Percentiles rank a stretch among this genome's conserved stretches.
Conservation (phyloP, 345 rosid species). For the Balakata baccata region DNA sequence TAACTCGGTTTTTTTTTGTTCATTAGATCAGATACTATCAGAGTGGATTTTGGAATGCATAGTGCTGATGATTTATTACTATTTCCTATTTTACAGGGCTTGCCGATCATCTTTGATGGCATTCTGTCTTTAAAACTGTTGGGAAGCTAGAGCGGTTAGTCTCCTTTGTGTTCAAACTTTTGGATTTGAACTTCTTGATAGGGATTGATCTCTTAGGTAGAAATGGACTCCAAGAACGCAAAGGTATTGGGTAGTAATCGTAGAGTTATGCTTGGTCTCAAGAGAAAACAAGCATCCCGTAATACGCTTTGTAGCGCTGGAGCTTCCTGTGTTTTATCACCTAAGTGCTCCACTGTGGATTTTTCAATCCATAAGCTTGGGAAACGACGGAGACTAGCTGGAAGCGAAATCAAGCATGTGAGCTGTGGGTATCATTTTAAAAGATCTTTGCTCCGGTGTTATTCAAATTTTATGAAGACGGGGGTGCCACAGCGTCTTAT, state of each 20-base stretch:
- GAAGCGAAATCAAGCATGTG: slow-evolving; percentile 25
- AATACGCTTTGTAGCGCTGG: slow-evolving; percentile 39
- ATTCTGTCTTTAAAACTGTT: slow-evolving; percentile 38
- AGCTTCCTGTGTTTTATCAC: slow-evolving; percentile 32
- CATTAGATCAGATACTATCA: not conserved
- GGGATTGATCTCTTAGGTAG: slow-evolving; percentile 39
- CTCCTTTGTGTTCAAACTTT: slow-evolving; percentile 35
- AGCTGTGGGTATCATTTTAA: slow-evolving; percentile 22
- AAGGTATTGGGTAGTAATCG: slow-evolving; percentile 26
- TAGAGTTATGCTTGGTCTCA: slow-evolving; percentile 34
- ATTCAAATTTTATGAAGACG: slow-evolving; percentile 63
- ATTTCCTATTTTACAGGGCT: slow-evolving; percentile 34
- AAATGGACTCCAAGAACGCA: slow-evolving; percentile 47
- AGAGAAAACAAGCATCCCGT: slow-evolving; percentile 48
- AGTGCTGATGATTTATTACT: not conserved
- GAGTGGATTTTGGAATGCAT: not conserved
- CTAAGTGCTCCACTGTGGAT: slow-evolving; percentile 32
- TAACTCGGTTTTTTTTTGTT: not conserved
- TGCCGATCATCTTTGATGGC: slow-evolving; percentile 28
- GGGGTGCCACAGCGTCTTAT: slow-evolving; percentile 65
- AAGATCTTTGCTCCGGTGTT: slow-evolving; percentile 54
- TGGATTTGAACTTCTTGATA: slow-evolving; percentile 50
- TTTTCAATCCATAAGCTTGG: slow-evolving; percentile 26
- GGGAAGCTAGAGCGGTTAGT: slow-evolving; percentile 30
- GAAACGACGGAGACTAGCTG: slow-evolving; percentile 53